These are phyloP conservation scores for Trichosanthes cucumerina DNA, from an alignment of 306 rosid species.

Conservation along the genomic window DNA sequence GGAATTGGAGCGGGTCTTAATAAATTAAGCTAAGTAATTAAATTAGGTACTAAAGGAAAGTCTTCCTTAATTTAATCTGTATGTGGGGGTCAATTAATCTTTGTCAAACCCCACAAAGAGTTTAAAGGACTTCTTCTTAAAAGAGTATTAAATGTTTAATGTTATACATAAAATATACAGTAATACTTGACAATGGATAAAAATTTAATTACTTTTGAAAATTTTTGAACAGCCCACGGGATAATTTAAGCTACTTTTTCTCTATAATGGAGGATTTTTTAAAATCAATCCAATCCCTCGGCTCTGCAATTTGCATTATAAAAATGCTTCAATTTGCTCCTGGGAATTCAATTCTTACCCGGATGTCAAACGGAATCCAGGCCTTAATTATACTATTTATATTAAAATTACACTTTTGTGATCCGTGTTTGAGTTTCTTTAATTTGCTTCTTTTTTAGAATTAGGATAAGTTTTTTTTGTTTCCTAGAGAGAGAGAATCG, in stretches of 20 bases:
- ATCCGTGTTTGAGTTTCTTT: not conserved
- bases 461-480: not conserved
- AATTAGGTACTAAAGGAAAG: not conserved
- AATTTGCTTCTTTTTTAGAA: not conserved
- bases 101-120: not conserved
- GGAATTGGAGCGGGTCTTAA: not conserved
- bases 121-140: not conserved
- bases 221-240: not conserved
- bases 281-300: not conserved
- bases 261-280: not conserved
- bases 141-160: not conserved
- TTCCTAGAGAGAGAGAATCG: not conserved
- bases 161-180: not conserved
- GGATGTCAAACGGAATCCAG: not conserved
- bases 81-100: not conserved
- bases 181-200: not conserved
- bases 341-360: not conserved
- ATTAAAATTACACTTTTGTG: not conserved
- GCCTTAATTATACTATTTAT: not conserved
- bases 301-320: not conserved
- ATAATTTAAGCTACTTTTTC: not conserved
- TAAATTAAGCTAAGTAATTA: not conserved
- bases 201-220: not conserved
- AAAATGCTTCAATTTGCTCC: not conserved
- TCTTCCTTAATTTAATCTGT: not conserved